Base-by-base conservation (phyloP, 768 basidiomycete genomes). In the Tephrocybe rancida region DNA sequence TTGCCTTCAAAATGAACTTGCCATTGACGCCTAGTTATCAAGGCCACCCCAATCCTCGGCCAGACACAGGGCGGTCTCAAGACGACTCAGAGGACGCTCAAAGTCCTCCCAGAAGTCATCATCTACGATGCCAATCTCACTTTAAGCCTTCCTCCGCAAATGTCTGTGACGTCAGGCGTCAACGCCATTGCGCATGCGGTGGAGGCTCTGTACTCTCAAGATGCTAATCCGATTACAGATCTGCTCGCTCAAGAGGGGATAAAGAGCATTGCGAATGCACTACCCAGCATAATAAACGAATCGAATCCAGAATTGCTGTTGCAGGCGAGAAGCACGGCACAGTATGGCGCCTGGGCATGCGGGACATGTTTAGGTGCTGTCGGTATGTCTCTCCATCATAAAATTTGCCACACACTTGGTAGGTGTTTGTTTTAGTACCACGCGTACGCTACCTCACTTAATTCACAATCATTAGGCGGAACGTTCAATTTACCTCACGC, bases 121-220 rank as follows among this genome's bases (percentile, higher is more conserved):
- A 67, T 77, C 22, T 77, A 77, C 59, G 75, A 77, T 52, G 63
- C 73, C 38, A 61, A 69, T 46, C 67, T 75, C 39, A 75, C 74
- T 4, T 53, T 73, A 10, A 64, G 64, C 32, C 70, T 76, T 4
- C 70, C 75, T 2, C n/a, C 50, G 14, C 53, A 58, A 34, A 62
- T 71, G 62, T 70, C 70, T 18, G 63, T 71, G 29, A 75, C 75
- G 1, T 70, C 67, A 16, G 72, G 73, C 8, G 59, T 76, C 39
- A 77, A 77, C 61, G 74, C 75, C 8, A 70, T 77, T 51, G 75
- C 73, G 1, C 75, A 77, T 50, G 69, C 67, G 0, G 70, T 77
- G 25, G 75, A 77, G 44, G 75, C 74, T 0, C 60, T 77, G 3
- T 77, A 75, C 59, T 65, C 74, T 3, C 48, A 61, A 41, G 69